These are phyloP conservation scores for Adansonia grandidieri DNA, from an alignment of 441 rosid genomes.

Conservation along the genomic window DNA sequence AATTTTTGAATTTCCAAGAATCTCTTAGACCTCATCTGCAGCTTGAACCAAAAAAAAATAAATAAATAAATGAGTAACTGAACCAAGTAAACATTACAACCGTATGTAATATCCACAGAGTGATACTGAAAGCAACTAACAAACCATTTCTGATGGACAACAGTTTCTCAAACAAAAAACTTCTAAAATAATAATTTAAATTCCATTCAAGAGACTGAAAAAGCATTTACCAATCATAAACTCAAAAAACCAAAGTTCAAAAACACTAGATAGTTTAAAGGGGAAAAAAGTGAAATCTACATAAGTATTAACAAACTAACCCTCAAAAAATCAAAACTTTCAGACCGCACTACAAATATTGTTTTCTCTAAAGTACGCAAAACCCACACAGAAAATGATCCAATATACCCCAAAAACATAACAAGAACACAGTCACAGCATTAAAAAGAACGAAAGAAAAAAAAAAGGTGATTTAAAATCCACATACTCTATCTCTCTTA, in stretches of 20 bases:
- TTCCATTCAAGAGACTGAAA: neutral
- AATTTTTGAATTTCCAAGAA: slow-evolving; percentile 95
- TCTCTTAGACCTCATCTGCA: slow-evolving; percentile 96
- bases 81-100: slow-evolving; percentile 12
- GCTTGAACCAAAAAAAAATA: slow-evolving; percentile 34
- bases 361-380: slow-evolving; percentile 7
- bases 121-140: neutral
- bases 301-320: neutral
- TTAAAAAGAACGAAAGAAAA: neutral
- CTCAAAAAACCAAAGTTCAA: neutral
- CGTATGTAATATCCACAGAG: neutral
- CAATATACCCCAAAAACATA: neutral
- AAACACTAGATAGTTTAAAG: neutral
- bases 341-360: neutral
- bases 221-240: neutral
- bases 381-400: slow-evolving; percentile 21
- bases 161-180: slow-evolving; percentile 12
- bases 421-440: neutral
- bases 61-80: slow-evolving; percentile 20
- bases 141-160: neutral
- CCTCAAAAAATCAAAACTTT: neutral
- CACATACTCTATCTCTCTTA: slow-evolving; percentile 87
- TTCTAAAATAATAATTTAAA: neutral
- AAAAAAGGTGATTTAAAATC: neutral
- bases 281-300: neutral